Percentiles rank a stretch among this genome's conserved stretches.
phyloP scores from a whole-genome alignment of 345 rosid genomes.

The Toxicodendron radicans region DNA sequence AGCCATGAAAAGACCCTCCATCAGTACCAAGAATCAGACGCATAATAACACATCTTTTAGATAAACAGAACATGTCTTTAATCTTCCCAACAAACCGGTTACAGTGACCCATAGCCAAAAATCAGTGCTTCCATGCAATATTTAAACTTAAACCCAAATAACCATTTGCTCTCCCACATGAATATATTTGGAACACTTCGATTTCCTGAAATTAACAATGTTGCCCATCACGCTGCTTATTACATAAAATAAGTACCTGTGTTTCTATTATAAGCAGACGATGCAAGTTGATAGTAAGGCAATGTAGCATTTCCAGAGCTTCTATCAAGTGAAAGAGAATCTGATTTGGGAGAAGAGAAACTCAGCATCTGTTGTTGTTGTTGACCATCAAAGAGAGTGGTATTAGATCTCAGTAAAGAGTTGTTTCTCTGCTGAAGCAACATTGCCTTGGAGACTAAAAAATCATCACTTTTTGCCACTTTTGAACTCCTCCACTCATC shows the following conservation, averaged over 20 bases:
- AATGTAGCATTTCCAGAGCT: constrained; percentile 33
- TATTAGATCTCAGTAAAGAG: constrained; percentile 37
- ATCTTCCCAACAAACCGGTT: constrained; percentile 6
- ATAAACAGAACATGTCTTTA: constrained; percentile 2
- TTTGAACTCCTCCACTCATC: constrained; percentile 58
- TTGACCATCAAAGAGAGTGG: constrained; percentile 37
- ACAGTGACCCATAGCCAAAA: constrained; percentile 8
- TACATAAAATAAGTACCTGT: constrained; percentile 29
- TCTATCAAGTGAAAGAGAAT: constrained; percentile 23
- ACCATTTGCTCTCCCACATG: neutral
- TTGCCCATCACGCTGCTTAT: neutral
- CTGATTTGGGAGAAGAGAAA: constrained; percentile 62
- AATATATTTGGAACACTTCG: constrained; percentile 9
- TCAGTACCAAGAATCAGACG: constrained; percentile 20
- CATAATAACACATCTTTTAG: constrained; percentile 1
- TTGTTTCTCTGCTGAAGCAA: constrained; percentile 31
- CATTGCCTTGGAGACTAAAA: constrained; percentile 39
- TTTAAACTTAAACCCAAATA: neutral
- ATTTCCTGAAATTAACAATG: constrained; percentile 12
- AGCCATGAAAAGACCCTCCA: constrained; percentile 38
- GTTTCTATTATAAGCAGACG: constrained; percentile 37
- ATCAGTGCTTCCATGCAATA: constrained; percentile 9
- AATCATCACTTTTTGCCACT: constrained; percentile 41
- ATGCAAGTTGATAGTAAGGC: constrained; percentile 46
- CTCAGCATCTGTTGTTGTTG: constrained; percentile 56